Conservation (phyloP, 1,284 basidiomycete genomes). For the Chondrostereum purpureum region DNA sequence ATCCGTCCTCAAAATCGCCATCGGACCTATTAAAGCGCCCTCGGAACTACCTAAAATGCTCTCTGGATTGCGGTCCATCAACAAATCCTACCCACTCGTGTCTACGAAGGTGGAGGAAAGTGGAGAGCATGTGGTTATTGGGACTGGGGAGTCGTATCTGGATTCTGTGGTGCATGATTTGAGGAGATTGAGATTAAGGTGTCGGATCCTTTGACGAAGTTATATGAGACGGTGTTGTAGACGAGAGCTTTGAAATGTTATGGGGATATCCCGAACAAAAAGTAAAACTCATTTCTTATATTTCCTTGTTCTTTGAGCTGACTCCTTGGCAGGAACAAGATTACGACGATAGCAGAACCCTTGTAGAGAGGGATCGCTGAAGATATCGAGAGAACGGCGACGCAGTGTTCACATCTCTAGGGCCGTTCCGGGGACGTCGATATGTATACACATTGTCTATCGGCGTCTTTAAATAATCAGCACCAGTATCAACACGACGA, state of each 20-base stretch:
- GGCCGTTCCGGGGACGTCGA: no score
- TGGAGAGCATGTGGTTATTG: constrained; percentile 95
- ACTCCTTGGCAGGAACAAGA: constrained; percentile 68
- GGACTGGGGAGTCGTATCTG: constrained; percentile 95
- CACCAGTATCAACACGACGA: no score
- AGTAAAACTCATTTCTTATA: constrained; percentile 44
- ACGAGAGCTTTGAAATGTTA: constrained; percentile 98
- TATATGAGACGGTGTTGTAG: constrained; percentile 98
- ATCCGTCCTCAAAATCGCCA: constrained; percentile 97
- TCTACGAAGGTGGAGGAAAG: constrained; percentile 97
- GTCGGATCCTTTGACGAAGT: constrained; percentile 96
- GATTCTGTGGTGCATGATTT: constrained; percentile 98
- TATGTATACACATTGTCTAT: no score
- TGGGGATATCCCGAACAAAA: constrained; percentile 98
- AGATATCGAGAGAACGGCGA: constrained; percentile 87
- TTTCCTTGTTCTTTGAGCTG: constrained; percentile 9
- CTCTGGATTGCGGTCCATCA: constrained; percentile 91
- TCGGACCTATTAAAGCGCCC: constrained; percentile 93
- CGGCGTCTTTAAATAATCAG: no score
- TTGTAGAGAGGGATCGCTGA: constrained; percentile 90
- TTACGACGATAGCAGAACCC: constrained; percentile 97
- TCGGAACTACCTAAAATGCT: constrained; percentile 99
- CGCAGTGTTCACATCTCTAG: no score
- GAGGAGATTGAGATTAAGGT: constrained; percentile 99
- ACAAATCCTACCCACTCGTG: constrained; percentile 95